phyloP scores from a whole-genome alignment of 148 eudicot species.

The Persicaria tinctoria region DNA sequence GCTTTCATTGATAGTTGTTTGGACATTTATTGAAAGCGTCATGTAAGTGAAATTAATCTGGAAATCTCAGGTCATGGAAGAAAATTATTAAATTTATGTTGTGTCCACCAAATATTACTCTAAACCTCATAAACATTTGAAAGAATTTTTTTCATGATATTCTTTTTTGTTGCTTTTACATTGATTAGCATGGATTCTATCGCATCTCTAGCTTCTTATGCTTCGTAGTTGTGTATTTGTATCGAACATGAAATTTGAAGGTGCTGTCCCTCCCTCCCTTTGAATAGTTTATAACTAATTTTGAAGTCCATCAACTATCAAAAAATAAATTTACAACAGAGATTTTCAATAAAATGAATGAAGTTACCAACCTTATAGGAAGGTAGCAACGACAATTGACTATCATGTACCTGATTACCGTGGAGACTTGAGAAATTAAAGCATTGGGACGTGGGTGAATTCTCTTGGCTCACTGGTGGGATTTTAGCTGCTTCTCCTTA shows the following conservation, averaged over 20 bases:
- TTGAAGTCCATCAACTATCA: no score
- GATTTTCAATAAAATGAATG: no score
- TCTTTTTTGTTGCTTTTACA: not conserved
- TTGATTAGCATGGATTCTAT: not conserved
- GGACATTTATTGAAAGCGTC: not conserved
- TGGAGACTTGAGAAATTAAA: no score
- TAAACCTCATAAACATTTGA: not conserved
- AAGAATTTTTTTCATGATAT: not conserved
- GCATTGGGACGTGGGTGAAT: no score
- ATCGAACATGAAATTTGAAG: no score
- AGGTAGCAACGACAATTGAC: no score
- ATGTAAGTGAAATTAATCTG: not conserved
- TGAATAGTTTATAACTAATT: no score
- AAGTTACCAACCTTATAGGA: no score
- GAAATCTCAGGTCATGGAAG: not conserved
- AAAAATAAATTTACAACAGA: no score
- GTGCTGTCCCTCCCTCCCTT: no score
- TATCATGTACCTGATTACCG: no score
- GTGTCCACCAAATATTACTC: not conserved
- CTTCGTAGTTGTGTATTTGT: not conserved
- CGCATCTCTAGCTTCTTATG: not conserved
- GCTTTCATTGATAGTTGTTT: not conserved
- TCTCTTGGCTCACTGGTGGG: not conserved
- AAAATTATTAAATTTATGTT: not conserved
- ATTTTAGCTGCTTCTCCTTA: not conserved